phyloP scores from a whole-genome alignment of 441 rosid genomes.

The Biscutella laevigata region DNA sequence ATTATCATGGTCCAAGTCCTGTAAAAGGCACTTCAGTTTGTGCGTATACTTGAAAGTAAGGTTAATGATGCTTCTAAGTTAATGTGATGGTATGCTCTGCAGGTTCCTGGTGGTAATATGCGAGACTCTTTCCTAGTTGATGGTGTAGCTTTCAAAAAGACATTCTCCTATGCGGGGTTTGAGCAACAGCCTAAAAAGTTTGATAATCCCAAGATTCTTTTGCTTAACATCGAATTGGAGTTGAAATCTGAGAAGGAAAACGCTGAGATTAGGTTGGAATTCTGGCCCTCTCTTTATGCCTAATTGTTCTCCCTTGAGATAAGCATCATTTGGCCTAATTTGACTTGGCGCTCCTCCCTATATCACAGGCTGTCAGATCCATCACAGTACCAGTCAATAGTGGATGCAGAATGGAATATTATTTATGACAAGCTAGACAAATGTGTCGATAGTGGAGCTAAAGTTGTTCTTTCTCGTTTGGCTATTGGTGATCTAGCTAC shows the following conservation, averaged over 20 bases:
- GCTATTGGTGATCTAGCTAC: slow-evolving; percentile 98
- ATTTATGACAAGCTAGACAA: slow-evolving; percentile 96
- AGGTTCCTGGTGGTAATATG: slow-evolving; percentile 99
- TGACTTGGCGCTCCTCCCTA: slow-evolving; percentile 9
- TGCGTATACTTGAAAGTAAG: background rate
- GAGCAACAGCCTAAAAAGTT: slow-evolving; percentile 99
- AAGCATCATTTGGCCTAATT: background rate
- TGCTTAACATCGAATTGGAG: slow-evolving; percentile 87
- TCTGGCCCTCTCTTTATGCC: background rate
- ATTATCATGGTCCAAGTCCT: too few species aligned
- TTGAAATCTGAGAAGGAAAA: slow-evolving; percentile 99
- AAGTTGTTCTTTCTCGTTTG: slow-evolving; percentile 90
- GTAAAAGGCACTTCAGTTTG: background rate
- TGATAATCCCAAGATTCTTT: slow-evolving; percentile 64
- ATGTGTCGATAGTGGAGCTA: slow-evolving; percentile 87
- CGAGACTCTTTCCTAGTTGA: slow-evolving; percentile 89
- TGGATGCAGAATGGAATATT: slow-evolving; percentile 99
- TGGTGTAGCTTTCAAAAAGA: slow-evolving; percentile 98
- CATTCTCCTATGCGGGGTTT: slow-evolving; percentile 97
- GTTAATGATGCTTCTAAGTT: background rate
- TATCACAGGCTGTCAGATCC: slow-evolving; percentile 86
- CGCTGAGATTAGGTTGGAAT: slow-evolving; percentile 81
- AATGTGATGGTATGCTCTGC: slow-evolving; percentile 15
- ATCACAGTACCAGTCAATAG: slow-evolving; percentile 93
- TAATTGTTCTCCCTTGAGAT: background rate